phyloP scores from a whole-genome alignment of 148 eudicot species.

The Heliosperma pusillum region DNA sequence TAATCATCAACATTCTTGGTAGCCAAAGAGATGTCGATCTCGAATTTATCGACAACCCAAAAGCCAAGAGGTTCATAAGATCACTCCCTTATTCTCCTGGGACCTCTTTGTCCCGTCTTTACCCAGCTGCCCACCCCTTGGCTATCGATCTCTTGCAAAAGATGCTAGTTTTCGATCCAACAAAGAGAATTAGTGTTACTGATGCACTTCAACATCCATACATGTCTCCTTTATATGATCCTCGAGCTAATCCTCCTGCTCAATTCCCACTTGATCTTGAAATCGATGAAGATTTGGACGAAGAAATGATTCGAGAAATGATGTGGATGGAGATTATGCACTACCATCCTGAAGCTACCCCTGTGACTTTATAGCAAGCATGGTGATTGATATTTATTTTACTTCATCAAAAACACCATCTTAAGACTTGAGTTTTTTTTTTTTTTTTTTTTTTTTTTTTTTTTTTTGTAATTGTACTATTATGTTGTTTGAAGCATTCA shows the following conservation, averaged over 20 bases:
- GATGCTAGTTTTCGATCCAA: slow-evolving; percentile 65
- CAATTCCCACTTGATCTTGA: slow-evolving; percentile 59
- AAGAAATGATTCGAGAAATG: slow-evolving; percentile 56
- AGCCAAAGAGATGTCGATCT: slow-evolving; percentile 11
- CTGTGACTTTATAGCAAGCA: slow-evolving; percentile 17
- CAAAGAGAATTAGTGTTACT: slow-evolving; percentile 59
- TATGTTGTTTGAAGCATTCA: slow-evolving; percentile 23
- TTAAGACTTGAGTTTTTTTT: slow-evolving; percentile 1
- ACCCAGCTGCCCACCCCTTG: slow-evolving; percentile 58
- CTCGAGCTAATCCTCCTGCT: slow-evolving; percentile 46
- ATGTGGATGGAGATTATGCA: slow-evolving; percentile 70
- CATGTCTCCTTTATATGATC: slow-evolving; percentile 58
- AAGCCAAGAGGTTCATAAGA: slow-evolving; percentile 48
- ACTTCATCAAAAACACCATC: neutral
- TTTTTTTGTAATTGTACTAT: slow-evolving; percentile 6
- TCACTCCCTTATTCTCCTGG: slow-evolving; percentile 51
- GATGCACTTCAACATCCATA: slow-evolving; percentile 73
- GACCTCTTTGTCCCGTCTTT: slow-evolving; percentile 43
- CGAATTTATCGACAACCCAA: slow-evolving; percentile 42
- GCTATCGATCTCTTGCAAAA: slow-evolving; percentile 61
- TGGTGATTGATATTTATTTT: slow-evolving; percentile 14
- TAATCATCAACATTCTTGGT: slow-evolving; percentile 7
- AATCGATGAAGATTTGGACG: slow-evolving; percentile 56
- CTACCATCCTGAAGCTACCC: slow-evolving; percentile 53
- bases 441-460: neutral